Conservation (phyloP, 2,329 filamentous ascomycete species). For the Penicillium crustosum region DNA sequence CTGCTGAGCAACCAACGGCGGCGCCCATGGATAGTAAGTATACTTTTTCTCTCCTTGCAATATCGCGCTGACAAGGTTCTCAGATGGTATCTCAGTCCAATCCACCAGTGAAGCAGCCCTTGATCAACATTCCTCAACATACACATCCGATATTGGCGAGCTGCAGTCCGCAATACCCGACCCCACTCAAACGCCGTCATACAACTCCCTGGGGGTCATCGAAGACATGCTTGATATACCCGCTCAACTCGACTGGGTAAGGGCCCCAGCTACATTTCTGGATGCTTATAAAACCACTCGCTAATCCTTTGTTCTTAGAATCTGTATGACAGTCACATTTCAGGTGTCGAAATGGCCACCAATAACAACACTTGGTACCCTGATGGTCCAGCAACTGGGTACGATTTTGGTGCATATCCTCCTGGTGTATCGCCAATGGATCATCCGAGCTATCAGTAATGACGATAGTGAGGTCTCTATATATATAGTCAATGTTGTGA, state of each 20-base stretch:
- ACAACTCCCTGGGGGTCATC: slow-evolving; percentile 29
- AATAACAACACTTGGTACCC: slow-evolving; percentile 18
- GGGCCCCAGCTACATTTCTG: background rate
- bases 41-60: background rate
- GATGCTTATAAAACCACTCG: background rate
- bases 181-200: slow-evolving; percentile 3
- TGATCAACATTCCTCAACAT: background rate
- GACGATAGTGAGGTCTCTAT: background rate
- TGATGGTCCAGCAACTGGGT: background rate
- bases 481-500: background rate
- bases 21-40: background rate
- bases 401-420: slow-evolving; percentile 4
- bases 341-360: slow-evolving; percentile 8
- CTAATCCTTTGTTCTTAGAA: slow-evolving; percentile 14
- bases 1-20: background rate
- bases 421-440: background rate
- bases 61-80: background rate
- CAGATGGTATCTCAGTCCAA: slow-evolving; percentile 10
- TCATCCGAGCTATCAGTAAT: background rate
- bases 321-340: slow-evolving; percentile 22
- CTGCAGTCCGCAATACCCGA: slow-evolving; percentile 3
- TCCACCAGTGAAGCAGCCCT: background rate
- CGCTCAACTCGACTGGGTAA: slow-evolving; percentile 37
- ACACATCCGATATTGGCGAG: background rate
- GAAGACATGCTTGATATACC: slow-evolving; percentile 37